These are phyloP conservation scores for Aspergillus ochraceus DNA, from an alignment of 2,329 filamentous ascomycete genomes.

Conservation along the genomic window DNA sequence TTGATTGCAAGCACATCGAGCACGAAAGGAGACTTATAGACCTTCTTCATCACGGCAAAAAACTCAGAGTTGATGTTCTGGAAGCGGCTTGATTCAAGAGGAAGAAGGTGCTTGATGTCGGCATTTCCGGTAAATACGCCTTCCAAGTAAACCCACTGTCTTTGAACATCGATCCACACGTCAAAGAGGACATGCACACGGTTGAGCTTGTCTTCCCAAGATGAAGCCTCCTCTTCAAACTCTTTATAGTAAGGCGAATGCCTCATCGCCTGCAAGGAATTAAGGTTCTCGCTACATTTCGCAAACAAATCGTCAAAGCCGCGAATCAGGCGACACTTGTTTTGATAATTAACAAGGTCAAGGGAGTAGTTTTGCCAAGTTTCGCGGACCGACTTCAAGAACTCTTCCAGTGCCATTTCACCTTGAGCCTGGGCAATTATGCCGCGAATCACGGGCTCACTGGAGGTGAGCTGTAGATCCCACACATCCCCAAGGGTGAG, in stretches of 20 bases:
- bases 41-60: conserved; percentile 98
- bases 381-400: conserved; percentile 92
- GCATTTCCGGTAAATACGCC: conserved; percentile 98
- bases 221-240: conserved; percentile 94
- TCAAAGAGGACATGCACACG: conserved; percentile 96
- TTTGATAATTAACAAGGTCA: conserved; percentile 95
- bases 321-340: conserved; percentile 93
- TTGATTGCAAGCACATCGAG: conserved; percentile 95
- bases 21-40: conserved; percentile 92
- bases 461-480: conserved; percentile 89
- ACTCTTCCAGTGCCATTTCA: conserved; percentile 97
- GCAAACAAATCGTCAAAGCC: conserved; percentile 98
- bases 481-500: conserved; percentile 98
- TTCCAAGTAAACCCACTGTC: conserved; percentile 99
- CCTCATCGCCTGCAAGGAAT: conserved; percentile 96
- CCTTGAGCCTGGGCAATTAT: conserved; percentile 95
- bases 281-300: conserved; percentile 97
- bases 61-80: conserved; percentile 99
- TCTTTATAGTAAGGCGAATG: conserved; percentile 99
- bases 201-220: conserved; percentile 98
- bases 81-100: conserved; percentile 94
- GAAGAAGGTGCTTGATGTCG: conserved; percentile 96
- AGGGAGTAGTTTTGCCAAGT: conserved; percentile 95
- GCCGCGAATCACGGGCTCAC: conserved; percentile 82
- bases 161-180: conserved; percentile 99